Percentiles rank a stretch among this genome's conserved stretches.
These are phyloP conservation scores for Polysphondylium violaceum DNA, from an alignment of 78 protist species.

Conservation along the genomic window DNA sequence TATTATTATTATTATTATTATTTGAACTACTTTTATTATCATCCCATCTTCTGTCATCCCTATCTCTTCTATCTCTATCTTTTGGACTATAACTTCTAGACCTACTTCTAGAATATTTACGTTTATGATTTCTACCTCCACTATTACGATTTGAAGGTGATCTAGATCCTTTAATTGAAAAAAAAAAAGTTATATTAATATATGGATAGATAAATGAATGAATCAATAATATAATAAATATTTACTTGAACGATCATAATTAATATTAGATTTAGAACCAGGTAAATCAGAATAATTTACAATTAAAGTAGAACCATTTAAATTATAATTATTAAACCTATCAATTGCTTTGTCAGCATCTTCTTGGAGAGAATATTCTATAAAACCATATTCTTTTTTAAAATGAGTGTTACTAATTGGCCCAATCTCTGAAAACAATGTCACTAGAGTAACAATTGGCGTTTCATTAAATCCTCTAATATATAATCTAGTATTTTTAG, in stretches of 20 bases:
- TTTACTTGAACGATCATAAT: neutral
- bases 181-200: neutral
- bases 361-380: slow-evolving; percentile 29
- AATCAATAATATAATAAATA: neutral
- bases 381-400: slow-evolving; percentile 40
- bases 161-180: neutral
- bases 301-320: neutral
- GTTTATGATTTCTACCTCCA: neutral
- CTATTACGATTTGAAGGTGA: too few species aligned
- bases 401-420: slow-evolving; percentile 21
- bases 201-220: neutral
- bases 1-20: too few species aligned
- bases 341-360: slow-evolving; percentile 56
- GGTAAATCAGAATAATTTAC: slow-evolving; percentile 62
- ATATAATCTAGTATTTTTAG: slow-evolving; percentile 2
- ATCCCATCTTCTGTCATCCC: too few species aligned
- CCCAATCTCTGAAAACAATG: slow-evolving; percentile 28
- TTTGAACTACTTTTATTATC: too few species aligned
- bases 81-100: too few species aligned
- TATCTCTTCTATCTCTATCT: too few species aligned
- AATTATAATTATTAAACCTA: slow-evolving; percentile 9
- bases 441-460: neutral
- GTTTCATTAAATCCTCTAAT: slow-evolving; percentile 18
- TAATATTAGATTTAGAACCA: too few species aligned
- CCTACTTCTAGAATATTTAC: too few species aligned